Evolutionary conservation across 495 filamentous ascomycete genomes (phyloP), one percentile per base, ranked within the genome.

Genomic region (Penicillium taxi): DNA sequence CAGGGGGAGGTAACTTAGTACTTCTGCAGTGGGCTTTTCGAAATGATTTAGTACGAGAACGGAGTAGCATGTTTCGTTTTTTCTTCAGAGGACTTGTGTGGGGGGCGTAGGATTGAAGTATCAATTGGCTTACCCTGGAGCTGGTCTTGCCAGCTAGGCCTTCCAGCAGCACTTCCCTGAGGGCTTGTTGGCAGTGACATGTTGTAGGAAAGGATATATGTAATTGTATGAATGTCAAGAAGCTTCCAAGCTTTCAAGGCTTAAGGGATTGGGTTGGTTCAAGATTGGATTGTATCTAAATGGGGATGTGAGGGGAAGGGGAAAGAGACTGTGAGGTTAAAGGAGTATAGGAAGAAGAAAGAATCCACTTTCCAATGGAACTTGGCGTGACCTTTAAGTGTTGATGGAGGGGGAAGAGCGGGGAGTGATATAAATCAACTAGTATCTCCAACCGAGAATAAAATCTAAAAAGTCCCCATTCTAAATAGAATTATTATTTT

Each of bases 21-120:
- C 64, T 61, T 32, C 59, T 61, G 60, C 83, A 88, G 45, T 77
- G 66, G 9, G 75, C 83, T 86, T 52, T 35, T 26, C 12, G n/a
- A 28, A 21, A 17, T 21, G 1, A 0, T 2, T 36, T 26, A 4
- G 18, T 21, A 14, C 7, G 22, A 4, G 2, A 9, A 16, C 9
- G 34, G 26, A 8, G 14, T 9, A 8, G 23, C 1, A n/a, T 15
- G 22, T 31, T 36, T 14, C 16, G 15, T 6, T 13, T 12, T 13
- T 5, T 28, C 5, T 13, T 15, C 14, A 15, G 4, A 3, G 26
- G 15, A 21, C 6, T 24, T 23, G 26, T 40, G n/a, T n/a, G n/a
- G n/a, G n/a, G n/a, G n/a, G n/a, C n/a, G n/a, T n/a, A n/a, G n/a
- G n/a, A n/a, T n/a, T n/a, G n/a, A n/a, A n/a, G n/a, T n/a, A n/a